phyloP scores from a whole-genome alignment of 768 basidiomycete genomes.

The Pisolithus orientalis region DNA sequence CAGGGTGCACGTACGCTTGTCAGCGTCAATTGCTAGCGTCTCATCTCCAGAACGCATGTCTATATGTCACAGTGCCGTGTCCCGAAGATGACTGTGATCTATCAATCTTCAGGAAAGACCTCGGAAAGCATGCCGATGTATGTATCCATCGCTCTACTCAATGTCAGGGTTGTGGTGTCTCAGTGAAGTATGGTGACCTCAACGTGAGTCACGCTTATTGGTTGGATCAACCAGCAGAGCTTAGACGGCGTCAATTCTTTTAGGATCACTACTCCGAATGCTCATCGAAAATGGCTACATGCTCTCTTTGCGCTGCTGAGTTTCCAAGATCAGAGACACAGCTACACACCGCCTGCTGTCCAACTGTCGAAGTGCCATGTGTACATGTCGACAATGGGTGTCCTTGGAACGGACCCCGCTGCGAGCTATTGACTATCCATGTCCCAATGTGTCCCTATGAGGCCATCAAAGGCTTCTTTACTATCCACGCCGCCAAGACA shows the following conservation, averaged over 20 bases:
- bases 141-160: constrained; percentile 32
- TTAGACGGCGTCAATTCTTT: not conserved
- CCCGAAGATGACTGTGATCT: constrained; percentile 40
- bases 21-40: constrained; percentile 60
- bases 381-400: constrained; percentile 46
- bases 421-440: constrained; percentile 31
- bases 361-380: constrained; percentile 35
- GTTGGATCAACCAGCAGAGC: not conserved
- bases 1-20: constrained; percentile 57
- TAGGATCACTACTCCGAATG: constrained; percentile 38
- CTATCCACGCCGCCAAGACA: constrained; percentile 34
- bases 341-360: constrained; percentile 35
- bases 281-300: constrained; percentile 29
- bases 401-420: constrained; percentile 44
- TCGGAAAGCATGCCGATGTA: constrained; percentile 34
- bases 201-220: constrained; percentile 27
- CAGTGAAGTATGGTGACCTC: constrained; percentile 30
- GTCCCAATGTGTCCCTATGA: constrained; percentile 48
- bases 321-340: constrained; percentile 29
- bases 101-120: constrained; percentile 40
- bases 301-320: constrained; percentile 36
- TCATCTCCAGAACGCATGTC: constrained; percentile 60
- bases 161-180: constrained; percentile 35
- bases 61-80: constrained; percentile 49
- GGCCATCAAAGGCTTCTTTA: constrained; percentile 54